These are phyloP conservation scores for Fremontodendron californicum DNA, from an alignment of 345 rosid genomes.

Conservation along the genomic window DNA sequence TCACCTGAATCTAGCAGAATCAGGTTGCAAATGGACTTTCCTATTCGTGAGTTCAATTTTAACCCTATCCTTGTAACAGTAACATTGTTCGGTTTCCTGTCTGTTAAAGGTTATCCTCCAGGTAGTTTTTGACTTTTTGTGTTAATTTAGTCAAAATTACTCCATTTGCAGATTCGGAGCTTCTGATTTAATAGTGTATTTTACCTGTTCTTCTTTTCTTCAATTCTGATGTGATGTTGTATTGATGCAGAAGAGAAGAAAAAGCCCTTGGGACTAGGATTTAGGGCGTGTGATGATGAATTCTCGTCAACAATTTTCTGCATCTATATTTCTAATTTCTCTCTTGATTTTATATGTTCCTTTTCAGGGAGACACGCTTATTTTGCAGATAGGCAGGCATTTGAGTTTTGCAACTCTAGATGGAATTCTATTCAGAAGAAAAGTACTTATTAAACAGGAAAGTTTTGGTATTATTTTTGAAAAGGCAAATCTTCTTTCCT, in stretches of 20 bases:
- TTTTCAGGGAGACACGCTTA: no score
- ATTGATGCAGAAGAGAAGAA: background rate
- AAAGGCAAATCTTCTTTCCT: background rate
- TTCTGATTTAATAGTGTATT: background rate
- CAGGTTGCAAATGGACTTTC: background rate
- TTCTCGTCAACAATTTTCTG: background rate
- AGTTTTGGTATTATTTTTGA: background rate
- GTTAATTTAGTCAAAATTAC: background rate
- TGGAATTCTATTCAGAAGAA: background rate
- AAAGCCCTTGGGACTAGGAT: background rate
- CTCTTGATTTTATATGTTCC: background rate
- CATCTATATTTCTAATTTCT: background rate
- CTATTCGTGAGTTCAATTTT: background rate
- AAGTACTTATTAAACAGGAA: background rate
- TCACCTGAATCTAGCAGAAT: slow-evolving; percentile 29
- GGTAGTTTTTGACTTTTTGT: background rate
- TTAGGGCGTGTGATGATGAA: background rate
- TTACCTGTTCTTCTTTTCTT: background rate
- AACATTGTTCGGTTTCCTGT: background rate
- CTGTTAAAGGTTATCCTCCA: background rate
- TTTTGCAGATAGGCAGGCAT: background rate
- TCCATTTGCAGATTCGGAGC: background rate
- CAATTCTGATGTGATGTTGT: background rate
- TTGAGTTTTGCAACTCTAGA: background rate
- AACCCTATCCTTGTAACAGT: background rate